Evolutionary conservation across 257 asterid genomes (phyloP), one percentile per base, ranked within the genome.

Genomic region (Perilla frutescens): DNA sequence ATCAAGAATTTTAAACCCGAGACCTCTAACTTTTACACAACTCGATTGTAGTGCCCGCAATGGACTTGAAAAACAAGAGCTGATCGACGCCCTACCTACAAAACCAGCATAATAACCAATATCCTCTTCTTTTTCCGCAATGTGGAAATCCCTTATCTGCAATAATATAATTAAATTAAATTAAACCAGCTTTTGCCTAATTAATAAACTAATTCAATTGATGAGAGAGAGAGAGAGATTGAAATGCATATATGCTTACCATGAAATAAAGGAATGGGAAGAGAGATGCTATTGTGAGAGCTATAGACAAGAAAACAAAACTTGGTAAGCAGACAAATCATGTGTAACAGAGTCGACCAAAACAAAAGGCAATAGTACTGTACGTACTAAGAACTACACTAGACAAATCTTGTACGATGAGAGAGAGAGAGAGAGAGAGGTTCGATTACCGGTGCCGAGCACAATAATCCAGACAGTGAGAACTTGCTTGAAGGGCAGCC

Each of bases 211-310:
- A 20, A 20, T 20, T 20, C 26, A 20, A 20, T 20, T 20, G 26
- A 20, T 20, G 26, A 20, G 26, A 20, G 26, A 20, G 26, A 20
- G 26, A 20, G 26, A 20, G 26, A 20, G 26, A 20, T 20, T 20
- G 26, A 20, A 20, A 20, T 20, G 26, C 26, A 20, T 20, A 20
- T 20, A 32, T 31, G 71, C 89, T 72, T 79, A 88, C 97, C 96
- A 90, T 91, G 75, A 91, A 91, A 76, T 88, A 91, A 34, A 91
- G 89, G 87, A 91, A 91, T 3, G 96, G 96, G 73, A 87, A 91
- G 62, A 91, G 93, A 31, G 97, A 91, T 14, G 93, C 80, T 78
- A 88, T 87, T 8, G 97, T 83, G 76, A 91, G 70, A 75, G 91
- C 97, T 91, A 93, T 59, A 79, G 37, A 82, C 45, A 73, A 47